Conservation (phyloP, 306 rosid species). For the Cicer yamashitae region DNA sequence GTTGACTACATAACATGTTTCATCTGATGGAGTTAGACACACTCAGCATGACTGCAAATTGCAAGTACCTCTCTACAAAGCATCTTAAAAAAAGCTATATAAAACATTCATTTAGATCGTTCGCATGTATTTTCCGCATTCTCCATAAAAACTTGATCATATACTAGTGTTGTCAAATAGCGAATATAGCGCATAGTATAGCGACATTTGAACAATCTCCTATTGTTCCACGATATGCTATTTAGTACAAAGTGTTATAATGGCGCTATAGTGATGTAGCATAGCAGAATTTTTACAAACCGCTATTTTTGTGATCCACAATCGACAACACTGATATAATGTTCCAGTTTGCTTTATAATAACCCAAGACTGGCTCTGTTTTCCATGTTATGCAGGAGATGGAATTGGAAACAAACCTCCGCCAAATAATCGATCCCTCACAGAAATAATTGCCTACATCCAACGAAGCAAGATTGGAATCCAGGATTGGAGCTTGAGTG, state of each 20-base stretch:
- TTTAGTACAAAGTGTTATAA: too few species aligned
- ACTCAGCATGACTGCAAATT: constrained; percentile 24
- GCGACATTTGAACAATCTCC: too few species aligned
- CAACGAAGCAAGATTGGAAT: constrained; percentile 85
- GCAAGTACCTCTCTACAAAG: constrained; percentile 34
- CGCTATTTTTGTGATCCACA: too few species aligned
- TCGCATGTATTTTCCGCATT: constrained; percentile 6
- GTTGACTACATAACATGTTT: constrained; percentile 49
- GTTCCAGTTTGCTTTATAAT: constrained; percentile 35
- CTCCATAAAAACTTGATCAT: constrained; percentile 10
- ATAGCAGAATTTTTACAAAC: too few species aligned
- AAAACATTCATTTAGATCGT: neutral
- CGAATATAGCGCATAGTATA: too few species aligned
- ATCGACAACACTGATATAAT: too few species aligned
- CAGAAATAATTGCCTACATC: constrained; percentile 78
- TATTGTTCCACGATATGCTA: too few species aligned
- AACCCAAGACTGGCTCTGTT: constrained; percentile 36
- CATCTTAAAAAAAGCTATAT: constrained; percentile 21
- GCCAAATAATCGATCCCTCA: constrained; percentile 66
- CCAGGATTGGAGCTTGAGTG: constrained; percentile 94
- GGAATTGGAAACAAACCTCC: constrained; percentile 57
- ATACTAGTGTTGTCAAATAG: neutral
- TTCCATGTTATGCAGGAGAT: constrained; percentile 58
- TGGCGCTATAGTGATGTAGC: too few species aligned
- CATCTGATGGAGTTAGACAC: constrained; percentile 36